phyloP scores from a whole-genome alignment of 768 basidiomycete genomes.

The Boletus rufocinnamomeus region DNA sequence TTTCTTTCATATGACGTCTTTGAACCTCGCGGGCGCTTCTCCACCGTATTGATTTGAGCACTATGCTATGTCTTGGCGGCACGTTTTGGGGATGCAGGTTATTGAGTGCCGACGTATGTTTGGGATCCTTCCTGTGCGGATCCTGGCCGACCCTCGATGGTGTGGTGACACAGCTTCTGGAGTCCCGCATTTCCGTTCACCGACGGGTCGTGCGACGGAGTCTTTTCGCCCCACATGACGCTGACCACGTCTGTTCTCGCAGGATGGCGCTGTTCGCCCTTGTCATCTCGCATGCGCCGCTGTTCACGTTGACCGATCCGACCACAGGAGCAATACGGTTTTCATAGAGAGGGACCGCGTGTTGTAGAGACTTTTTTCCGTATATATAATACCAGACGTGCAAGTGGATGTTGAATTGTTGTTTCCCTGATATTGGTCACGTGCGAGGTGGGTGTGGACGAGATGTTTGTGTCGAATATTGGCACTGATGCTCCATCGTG shows the following conservation, averaged over 20 bases:
- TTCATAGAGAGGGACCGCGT: conserved; percentile 30
- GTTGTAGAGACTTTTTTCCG: conserved; percentile 5
- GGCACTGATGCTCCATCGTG: conserved; percentile 1
- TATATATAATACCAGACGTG: conserved; percentile 23
- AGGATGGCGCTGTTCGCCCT: conserved; percentile 38
- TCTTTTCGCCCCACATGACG: conserved; percentile 16
- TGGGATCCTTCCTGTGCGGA: conserved; percentile 16
- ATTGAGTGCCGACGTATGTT: conserved; percentile 15
- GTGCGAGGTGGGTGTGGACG: conserved; percentile 24
- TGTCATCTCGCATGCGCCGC: conserved; percentile 33
- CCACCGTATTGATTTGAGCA: not conserved
- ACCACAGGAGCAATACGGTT: conserved; percentile 34
- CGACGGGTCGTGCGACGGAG: conserved; percentile 20
- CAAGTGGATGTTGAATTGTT: not conserved
- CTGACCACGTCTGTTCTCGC: conserved; percentile 32
- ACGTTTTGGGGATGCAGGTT: conserved; percentile 1
- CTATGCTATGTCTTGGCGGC: conserved; percentile 1
- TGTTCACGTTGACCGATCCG: conserved; percentile 36
- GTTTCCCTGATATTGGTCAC: conserved; percentile 26
- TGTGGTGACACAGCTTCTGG: conserved; percentile 25
- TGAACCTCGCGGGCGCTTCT: conserved; percentile 3
- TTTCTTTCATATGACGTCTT: conserved; percentile 19
- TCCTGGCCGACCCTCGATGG: conserved; percentile 14
- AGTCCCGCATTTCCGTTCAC: conserved; percentile 23
- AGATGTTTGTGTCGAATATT: not conserved